Evolutionary conservation across 768 basidiomycete species (phyloP).

Genomic region (Brasilioporus rufonigricans): DNA sequence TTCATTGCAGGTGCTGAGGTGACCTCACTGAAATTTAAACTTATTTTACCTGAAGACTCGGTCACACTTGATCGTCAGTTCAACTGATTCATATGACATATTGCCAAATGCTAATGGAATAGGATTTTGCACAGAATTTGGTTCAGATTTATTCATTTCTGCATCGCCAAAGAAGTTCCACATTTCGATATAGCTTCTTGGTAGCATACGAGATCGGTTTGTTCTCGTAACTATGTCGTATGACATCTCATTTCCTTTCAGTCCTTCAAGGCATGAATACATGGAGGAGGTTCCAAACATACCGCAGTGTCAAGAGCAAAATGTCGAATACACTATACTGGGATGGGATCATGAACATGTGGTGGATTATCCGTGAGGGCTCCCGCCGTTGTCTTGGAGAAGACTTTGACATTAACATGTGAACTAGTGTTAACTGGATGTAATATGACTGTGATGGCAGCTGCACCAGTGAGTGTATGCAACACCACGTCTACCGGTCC

Average conservation of each 20-base stretch:
- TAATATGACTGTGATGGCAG: slow-evolving; percentile 16
- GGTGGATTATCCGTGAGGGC: slow-evolving; percentile 18
- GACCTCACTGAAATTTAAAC: slow-evolving; percentile 1
- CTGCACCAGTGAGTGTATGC: slow-evolving; percentile 19
- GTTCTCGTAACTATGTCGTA: neutral
- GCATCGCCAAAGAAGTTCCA: neutral
- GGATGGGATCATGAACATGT: slow-evolving; percentile 30
- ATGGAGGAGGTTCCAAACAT: slow-evolving; percentile 24
- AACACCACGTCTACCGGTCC: neutral
- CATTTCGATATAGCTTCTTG: slow-evolving; percentile 3
- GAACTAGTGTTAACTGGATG: slow-evolving; percentile 9
- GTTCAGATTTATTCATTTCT: slow-evolving; percentile 19
- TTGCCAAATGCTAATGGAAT: neutral
- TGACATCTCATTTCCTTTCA: neutral
- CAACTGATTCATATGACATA: neutral
- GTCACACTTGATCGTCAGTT: slow-evolving; percentile 23
- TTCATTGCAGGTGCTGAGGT: slow-evolving; percentile 17
- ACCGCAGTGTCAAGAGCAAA: slow-evolving; percentile 17
- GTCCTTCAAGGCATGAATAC: slow-evolving; percentile 26
- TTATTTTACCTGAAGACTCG: slow-evolving; percentile 16
- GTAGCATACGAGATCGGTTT: slow-evolving; percentile 23
- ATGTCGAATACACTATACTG: slow-evolving; percentile 23
- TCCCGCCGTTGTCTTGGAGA: neutral
- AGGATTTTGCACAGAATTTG: too few species aligned
- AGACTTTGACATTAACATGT: neutral